Base-by-base conservation (phyloP, 2,329 filamentous ascomycete genomes). In the Trichophyton verrucosum region DNA sequence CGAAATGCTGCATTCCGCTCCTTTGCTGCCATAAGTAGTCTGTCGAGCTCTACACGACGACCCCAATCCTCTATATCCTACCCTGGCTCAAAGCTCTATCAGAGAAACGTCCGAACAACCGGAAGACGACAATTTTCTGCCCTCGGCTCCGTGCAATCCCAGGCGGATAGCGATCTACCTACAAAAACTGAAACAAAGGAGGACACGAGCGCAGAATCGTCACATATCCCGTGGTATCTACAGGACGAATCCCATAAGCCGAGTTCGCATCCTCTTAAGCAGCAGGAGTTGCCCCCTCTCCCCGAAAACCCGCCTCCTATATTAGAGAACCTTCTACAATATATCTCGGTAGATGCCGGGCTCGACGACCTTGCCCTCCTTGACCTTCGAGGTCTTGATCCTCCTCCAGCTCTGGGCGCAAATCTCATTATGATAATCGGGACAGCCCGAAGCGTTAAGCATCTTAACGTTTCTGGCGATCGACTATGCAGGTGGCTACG, bases 341-440 rank as follows among this genome's bases (percentile, higher is more conserved):
- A 91, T 69, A 80, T 90, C 1, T 91, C 89, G 5, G 83, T 91
- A 62, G 88, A 95, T 33, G 84, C 96, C 66, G 94, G 94, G 40
- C 78, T 99, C 46, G 90, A 96, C 70, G 83, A 91, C 61, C 78
- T 99, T 55, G 80, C 80, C 0, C 75, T 99, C 4, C 79, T 96
- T 56, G 94, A 99, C 70, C 79, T 99, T 36, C 89, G 94, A 61
- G 77, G 83, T 42, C 80, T 97, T 57, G 88, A 96, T 67, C 91
- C 91, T 0, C 88, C 91, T 0, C 86, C 92, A 0, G 91, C 91
- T 0, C 81, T 99, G 1, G 94, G 94, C 1, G 84, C 89, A 1
- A 91, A 92, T 68, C 80, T 96, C 30, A 81, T 99, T 60, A 97
- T 97, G 94, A 76, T 99, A 33, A 84, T 99, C 65, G 91, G 88